Base-by-base conservation (phyloP, 2,329 filamentous ascomycete genomes). In the Diatrype stigma region DNA sequence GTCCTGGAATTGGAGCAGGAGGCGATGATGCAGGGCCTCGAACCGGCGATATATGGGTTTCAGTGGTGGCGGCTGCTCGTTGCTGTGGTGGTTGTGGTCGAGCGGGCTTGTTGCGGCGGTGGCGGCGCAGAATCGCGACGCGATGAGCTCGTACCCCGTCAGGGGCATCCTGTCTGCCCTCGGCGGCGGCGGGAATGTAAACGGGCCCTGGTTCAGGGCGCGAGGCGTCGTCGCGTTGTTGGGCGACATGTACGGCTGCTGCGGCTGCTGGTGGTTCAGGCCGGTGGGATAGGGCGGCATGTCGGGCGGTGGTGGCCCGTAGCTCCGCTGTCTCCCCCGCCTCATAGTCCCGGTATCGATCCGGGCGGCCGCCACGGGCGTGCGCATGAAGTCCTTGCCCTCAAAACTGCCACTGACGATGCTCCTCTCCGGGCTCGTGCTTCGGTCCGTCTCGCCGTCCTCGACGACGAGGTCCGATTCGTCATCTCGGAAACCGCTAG, bases 1-100 rank as follows among this genome's bases (percentile, higher is more conserved):
- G 63, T 96, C 90, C 67, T 96, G 92, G 16, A 96, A 76, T 55
- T 94, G 85, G 0, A 96, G 75, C 2, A 96, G 73, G 2, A 96
- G 72, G 2, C 92, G 85, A 65, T 96, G 90, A 60, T 94, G 92
- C 17, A 96, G 72, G 11, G 82, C 79, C 64, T 89, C 86, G 62
- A 96, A 96, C 51, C 86, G 86, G 42, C 92, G 83, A 67, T 96
- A 96, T 52, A 96, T 79, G 1, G 90, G 89, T 44, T 59, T 56
- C 23, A 65, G 56, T 30, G 49, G 37, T n/a, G 48, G 54, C 17
- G 50, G 57, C 50, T 8, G 59, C 48, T 6, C 63, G 61, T 10
- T 30, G 26, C 26, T 30, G 26, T 10, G 5, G 26, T 10, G 5
- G 26, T 30, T 30, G 26, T 30, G 26, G 5, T 30, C 26, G n/a